phyloP scores from a whole-genome alignment of 805 yeast genomes.

The Ogataea dorogensis region DNA sequence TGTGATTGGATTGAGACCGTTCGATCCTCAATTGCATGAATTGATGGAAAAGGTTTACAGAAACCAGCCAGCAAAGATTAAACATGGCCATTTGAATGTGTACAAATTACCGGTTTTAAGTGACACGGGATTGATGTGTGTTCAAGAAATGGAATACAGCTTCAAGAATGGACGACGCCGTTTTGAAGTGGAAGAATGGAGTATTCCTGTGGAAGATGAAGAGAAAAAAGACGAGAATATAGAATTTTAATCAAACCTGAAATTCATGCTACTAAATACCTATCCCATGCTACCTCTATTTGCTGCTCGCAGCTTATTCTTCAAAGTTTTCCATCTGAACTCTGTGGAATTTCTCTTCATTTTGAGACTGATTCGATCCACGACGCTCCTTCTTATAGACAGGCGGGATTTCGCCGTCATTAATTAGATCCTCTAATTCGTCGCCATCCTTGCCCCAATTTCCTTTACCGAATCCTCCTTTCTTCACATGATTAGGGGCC shows the following conservation, averaged over 20 bases:
- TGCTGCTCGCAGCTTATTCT: slow-evolving; percentile 11
- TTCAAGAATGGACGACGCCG: slow-evolving; percentile 80
- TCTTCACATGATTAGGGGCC: slow-evolving; percentile 76
- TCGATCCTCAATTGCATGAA: slow-evolving; percentile 68
- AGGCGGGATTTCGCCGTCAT: slow-evolving; percentile 53
- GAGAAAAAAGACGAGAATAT: slow-evolving; percentile 36
- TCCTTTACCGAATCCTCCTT: slow-evolving; percentile 80
- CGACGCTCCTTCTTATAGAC: slow-evolving; percentile 46
- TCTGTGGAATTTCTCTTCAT: slow-evolving; percentile 39
- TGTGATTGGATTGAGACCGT: slow-evolving; percentile 75
- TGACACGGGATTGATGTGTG: slow-evolving; percentile 78
- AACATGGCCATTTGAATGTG: slow-evolving; percentile 83
- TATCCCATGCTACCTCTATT: neutral
- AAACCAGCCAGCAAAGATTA: slow-evolving; percentile 69
- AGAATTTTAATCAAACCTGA: slow-evolving; percentile 10
- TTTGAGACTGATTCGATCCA: slow-evolving; percentile 47
- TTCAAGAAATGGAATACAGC: slow-evolving; percentile 72
- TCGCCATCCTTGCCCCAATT: slow-evolving; percentile 89
- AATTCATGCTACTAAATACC: slow-evolving; percentile 4
- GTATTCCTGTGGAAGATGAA: slow-evolving; percentile 94
- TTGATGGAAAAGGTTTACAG: slow-evolving; percentile 67
- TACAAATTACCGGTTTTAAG: slow-evolving; percentile 68
- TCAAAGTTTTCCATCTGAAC: slow-evolving; percentile 22
- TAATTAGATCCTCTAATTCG: slow-evolving; percentile 63
- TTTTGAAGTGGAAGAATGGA: slow-evolving; percentile 91